Conservation (phyloP, 2,329 filamentous ascomycete genomes). For the Botrytis squamosa region DNA sequence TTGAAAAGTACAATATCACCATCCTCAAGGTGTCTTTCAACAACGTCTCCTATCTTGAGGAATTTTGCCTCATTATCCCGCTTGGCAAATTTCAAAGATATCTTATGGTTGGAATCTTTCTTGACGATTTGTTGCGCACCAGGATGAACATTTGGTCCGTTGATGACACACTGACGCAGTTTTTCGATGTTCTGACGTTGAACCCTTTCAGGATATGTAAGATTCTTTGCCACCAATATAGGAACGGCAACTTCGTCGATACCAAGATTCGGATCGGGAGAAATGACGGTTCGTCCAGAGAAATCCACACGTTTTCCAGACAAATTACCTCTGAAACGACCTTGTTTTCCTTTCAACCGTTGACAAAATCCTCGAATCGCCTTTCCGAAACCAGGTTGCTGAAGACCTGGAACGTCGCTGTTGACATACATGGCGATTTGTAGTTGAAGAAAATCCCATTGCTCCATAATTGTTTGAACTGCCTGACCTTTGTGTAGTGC, state of each 20-base stretch:
- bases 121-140: conserved; percentile 83
- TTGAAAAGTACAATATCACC: conserved; percentile 97
- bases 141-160: conserved; percentile 77
- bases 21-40: conserved; percentile 93
- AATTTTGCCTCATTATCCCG: conserved; percentile 69
- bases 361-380: conserved; percentile 92
- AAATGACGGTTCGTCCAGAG: conserved; percentile 95
- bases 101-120: conserved; percentile 65
- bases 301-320: conserved; percentile 99
- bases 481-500: conserved; percentile 80
- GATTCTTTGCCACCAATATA: conserved; percentile 85
- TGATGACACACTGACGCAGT: conserved; percentile 68
- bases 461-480: conserved; percentile 89
- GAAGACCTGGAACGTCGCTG: conserved; percentile 89
- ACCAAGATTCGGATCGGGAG: conserved; percentile 88
- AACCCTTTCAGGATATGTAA: conserved; percentile 91
- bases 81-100: conserved; percentile 73
- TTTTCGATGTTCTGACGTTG: conserved; percentile 84
- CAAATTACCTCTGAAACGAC: conserved; percentile 92
- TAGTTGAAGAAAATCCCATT: conserved; percentile 95
- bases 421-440: conserved; percentile 98
- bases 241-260: conserved; percentile 95
- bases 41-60: conserved; percentile 79
- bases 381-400: conserved; percentile 83
- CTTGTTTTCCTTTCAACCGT: conserved; percentile 93